phyloP scores from a whole-genome alignment of 495 filamentous ascomycete species.

The Podospora didyma region DNA sequence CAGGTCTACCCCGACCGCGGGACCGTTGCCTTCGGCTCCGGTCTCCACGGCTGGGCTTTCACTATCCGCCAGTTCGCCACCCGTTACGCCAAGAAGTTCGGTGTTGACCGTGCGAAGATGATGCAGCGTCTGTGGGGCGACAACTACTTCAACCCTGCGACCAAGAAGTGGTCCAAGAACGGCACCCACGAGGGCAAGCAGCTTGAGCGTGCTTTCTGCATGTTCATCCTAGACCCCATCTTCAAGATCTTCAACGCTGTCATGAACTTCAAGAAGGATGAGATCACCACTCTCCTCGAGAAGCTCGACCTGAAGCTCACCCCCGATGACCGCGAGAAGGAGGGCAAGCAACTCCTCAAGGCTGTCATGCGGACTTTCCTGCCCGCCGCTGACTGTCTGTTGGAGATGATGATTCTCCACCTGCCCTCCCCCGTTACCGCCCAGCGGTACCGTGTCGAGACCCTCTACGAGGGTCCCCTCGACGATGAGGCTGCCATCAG shows the following conservation, averaged over 20 bases:
- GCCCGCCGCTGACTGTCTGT: conserved; percentile 91
- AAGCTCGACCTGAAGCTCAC: conserved; percentile 92
- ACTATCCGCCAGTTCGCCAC: conserved; percentile 96
- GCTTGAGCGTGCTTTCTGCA: conserved; percentile 97
- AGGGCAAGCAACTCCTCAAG: conserved; percentile 97
- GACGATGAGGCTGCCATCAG: conserved; percentile 90
- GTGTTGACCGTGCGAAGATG: conserved; percentile 99
- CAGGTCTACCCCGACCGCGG: conserved; percentile 96
- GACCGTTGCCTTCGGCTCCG: conserved; percentile 98
- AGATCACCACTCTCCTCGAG: conserved; percentile 73
- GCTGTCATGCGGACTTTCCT: conserved; percentile 97
- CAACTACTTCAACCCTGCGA: conserved; percentile 99
- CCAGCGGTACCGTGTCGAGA: conserved; percentile 97
- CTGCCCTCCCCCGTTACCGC: conserved; percentile 93
- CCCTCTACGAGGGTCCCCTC: conserved; percentile 92
- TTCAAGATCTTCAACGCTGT: conserved; percentile 95
- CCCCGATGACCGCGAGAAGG: conserved; percentile 82
- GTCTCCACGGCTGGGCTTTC: conserved; percentile 99
- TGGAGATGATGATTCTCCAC: conserved; percentile 99
- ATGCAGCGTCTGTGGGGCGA: conserved; percentile 99
- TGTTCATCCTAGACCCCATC: conserved; percentile 98
- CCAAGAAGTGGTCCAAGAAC: conserved; percentile 99
- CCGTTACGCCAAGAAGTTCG: conserved; percentile 98
- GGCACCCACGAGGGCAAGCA: conserved; percentile 74
- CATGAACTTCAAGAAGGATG: conserved; percentile 98